Percentiles rank a stretch among this genome's conserved stretches.
phyloP scores from a whole-genome alignment of 345 rosid genomes.

The Citrus reticulata region DNA sequence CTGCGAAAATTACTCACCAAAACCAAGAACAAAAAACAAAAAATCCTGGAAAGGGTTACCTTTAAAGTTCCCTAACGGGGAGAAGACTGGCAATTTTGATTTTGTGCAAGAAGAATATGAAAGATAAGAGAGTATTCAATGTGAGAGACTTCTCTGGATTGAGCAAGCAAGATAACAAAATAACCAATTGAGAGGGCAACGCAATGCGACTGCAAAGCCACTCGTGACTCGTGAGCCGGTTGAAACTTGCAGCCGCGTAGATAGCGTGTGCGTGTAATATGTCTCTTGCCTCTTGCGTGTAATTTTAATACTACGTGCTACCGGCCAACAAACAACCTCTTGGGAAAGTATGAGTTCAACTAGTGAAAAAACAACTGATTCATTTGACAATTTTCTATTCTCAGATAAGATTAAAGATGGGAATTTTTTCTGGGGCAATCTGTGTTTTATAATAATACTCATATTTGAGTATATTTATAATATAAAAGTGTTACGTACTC shows the following conservation, averaged over 20 bases:
- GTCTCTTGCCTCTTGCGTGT: background rate
- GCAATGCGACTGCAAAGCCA: too few relatives aligned
- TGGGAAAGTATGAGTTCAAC: background rate
- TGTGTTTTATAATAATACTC: too few relatives aligned
- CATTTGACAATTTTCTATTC: background rate
- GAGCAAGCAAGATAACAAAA: background rate
- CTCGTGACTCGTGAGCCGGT: too few relatives aligned
- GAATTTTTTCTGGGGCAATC: background rate
- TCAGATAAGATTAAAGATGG: background rate
- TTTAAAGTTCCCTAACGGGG: background rate
- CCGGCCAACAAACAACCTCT: background rate
- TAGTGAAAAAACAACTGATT: background rate
- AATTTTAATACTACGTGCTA: background rate
- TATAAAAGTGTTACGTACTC: too few relatives aligned
- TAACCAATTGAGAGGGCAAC: background rate
- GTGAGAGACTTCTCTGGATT: background rate
- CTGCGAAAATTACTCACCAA: background rate
- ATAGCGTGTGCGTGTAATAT: background rate
- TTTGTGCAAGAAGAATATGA: too few relatives aligned
- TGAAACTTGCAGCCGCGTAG: background rate
- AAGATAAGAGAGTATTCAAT: background rate
- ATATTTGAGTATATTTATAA: too few relatives aligned
- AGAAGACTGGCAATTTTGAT: background rate
- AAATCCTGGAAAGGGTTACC: background rate
- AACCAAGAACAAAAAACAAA: background rate